A percentile compares a stretch with the other conserved stretches of the same genome.
Evolutionary conservation across 768 basidiomycete genomes (phyloP).

Genomic region (Trichaptum fuscoviolaceum): DNA sequence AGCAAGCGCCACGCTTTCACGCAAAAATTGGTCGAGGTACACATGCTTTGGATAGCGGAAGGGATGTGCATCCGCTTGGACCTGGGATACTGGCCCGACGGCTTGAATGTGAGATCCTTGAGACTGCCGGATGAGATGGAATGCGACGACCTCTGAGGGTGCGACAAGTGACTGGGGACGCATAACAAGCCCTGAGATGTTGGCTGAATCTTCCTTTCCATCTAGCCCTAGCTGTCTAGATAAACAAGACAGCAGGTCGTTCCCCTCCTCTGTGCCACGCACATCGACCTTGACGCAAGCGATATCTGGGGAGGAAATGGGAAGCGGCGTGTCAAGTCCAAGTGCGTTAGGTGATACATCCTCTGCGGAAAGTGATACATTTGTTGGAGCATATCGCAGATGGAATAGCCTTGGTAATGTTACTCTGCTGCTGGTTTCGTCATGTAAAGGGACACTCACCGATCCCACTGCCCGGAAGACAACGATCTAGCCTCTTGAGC

Average conservation of each 20-base stretch:
- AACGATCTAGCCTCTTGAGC: conserved; percentile 26
- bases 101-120: conserved; percentile 17
- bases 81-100: conserved; percentile 11
- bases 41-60: conserved; percentile 62
- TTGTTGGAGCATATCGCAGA: conserved; percentile 48
- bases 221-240: conserved; percentile 34
- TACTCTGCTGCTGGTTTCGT: neutral
- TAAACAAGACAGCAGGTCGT: conserved; percentile 59
- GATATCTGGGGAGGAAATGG: conserved; percentile 26
- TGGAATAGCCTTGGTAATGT: conserved; percentile 38
- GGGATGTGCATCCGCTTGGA: conserved; percentile 23
- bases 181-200: conserved; percentile 17
- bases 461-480: neutral
- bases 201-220: conserved; percentile 15
- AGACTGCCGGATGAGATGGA: conserved; percentile 37
- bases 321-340: neutral
- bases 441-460: neutral
- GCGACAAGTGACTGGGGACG: conserved; percentile 56
- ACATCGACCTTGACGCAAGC: conserved; percentile 50
- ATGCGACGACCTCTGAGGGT: conserved; percentile 59
- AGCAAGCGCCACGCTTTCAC: conserved; percentile 45
- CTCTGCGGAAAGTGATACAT: conserved; percentile 26
- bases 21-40: conserved; percentile 70
- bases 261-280: conserved; percentile 33
- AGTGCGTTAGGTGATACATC: neutral